phyloP scores from a whole-genome alignment of 2,329 filamentous ascomycete genomes.

The Boeremia exigua region DNA sequence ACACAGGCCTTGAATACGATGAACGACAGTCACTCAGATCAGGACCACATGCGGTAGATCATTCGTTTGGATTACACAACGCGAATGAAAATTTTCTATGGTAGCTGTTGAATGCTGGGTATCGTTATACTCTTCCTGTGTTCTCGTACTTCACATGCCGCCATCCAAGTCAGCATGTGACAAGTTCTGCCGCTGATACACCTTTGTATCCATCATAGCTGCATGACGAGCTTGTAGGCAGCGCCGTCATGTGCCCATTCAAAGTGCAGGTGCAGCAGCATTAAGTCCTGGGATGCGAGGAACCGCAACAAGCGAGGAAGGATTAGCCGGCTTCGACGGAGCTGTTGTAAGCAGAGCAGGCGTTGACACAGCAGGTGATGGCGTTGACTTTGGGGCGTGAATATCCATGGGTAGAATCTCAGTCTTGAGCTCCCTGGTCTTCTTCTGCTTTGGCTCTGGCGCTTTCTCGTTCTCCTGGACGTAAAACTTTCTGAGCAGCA shows the following conservation, averaged over 20 bases:
- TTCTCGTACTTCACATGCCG: neutral
- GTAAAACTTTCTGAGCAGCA: slow-evolving; percentile 90
- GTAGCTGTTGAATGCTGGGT: slow-evolving; percentile 7
- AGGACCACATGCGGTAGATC: neutral
- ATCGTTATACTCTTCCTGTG: neutral
- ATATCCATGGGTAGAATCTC: slow-evolving; percentile 58
- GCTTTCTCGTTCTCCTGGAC: slow-evolving; percentile 95
- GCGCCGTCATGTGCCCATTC: neutral
- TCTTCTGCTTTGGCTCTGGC: slow-evolving; percentile 69
- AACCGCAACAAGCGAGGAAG: slow-evolving; percentile 6
- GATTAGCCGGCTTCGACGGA: slow-evolving; percentile 3
- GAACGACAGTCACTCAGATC: neutral
- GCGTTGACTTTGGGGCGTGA: slow-evolving; percentile 43
- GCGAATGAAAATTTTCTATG: neutral
- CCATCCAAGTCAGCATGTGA: neutral
- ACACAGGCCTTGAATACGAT: neutral
- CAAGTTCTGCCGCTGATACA: neutral
- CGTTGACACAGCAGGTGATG: slow-evolving; percentile 24
- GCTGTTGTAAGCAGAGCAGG: slow-evolving; percentile 5
- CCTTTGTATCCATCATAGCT: neutral
- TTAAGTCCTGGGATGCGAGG: slow-evolving; percentile 10
- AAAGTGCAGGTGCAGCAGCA: neutral
- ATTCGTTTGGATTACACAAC: neutral
- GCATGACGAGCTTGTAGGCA: neutral
- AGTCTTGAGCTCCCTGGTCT: slow-evolving; percentile 67